Evolutionary conservation across 495 filamentous ascomycete genomes (phyloP), one percentile per base, ranked within the genome.

Genomic region (Aspergillus sclerotioniger): DNA sequence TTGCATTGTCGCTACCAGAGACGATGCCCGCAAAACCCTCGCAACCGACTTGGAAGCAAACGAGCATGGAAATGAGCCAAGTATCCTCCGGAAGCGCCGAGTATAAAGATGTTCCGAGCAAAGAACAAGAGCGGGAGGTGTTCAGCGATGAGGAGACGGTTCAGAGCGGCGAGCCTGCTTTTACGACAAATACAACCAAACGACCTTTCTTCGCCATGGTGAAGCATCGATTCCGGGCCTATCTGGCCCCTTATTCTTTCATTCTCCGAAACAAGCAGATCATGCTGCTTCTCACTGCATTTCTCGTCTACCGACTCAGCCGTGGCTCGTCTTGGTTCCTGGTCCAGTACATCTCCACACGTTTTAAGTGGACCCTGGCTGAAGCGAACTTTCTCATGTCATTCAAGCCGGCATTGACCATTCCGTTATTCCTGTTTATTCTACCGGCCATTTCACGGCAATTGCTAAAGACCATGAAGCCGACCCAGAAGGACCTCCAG

Each of bases 281-380:
- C 13, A 56, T 76, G 0, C 69, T 83, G 9, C 71, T 84, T 47
- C 67, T 84, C 21, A 59, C 73, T 3, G 73, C 75, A 6, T 85
- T 84, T 53, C 57, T 83, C n/a, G 71, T 82, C 35, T 80, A 82
- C 54, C 72, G 77, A 0, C 67, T 83, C 53, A 76, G 77, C 33
- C 73, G 79, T 1, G 78, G 76, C n/a, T 78, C 78, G 25, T 70
- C 77, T 3, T 73, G 74, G 59, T 78, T 84, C 53, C 65, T 87
- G 15, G 62, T 78, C 6, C 83, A 86, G 60, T 84, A 86, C 61
- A 76, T 83, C 19, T 85, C 82, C 52, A 80, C 74, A 3, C 74
- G 82, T 35, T 87, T 84, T 60, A 68, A 72, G 10, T 80, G 81
- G 76, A 80, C 73, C 4, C 60, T 87, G 7, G 79, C 83, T 0